Percentiles rank a stretch among this genome's conserved stretches.
phyloP scores from a whole-genome alignment of 495 filamentous ascomycete genomes.

The Penicillium canariense region DNA sequence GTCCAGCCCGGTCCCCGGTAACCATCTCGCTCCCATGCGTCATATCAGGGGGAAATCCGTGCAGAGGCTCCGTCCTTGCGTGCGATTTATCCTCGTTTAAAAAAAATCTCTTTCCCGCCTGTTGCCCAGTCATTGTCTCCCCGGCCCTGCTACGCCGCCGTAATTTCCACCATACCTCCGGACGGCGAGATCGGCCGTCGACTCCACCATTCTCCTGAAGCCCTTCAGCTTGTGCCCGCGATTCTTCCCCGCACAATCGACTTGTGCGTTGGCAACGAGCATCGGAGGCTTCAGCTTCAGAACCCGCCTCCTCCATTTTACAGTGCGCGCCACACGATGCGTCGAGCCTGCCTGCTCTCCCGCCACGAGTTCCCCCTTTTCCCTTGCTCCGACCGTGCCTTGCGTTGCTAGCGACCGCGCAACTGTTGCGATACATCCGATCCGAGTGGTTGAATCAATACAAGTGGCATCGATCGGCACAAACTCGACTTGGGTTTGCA shows the following conservation, averaged over 20 bases:
- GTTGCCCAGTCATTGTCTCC: not conserved
- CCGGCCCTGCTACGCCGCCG: not conserved
- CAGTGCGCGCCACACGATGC: slow-evolving; percentile 36
- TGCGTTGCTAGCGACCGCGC: slow-evolving; percentile 29
- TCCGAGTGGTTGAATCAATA: not conserved
- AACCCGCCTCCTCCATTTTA: not conserved
- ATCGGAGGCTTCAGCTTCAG: not conserved
- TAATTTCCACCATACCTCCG: too few species aligned
- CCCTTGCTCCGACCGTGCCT: slow-evolving; percentile 22
- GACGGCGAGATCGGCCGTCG: not conserved
- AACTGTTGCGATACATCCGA: not conserved
- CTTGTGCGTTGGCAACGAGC: slow-evolving; percentile 2
- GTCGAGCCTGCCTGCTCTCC: slow-evolving; percentile 22
- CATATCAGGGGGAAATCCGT: slow-evolving; percentile 17
- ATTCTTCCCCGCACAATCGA: slow-evolving; percentile 4
- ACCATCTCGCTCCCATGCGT: slow-evolving; percentile 5
- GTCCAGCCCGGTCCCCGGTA: not conserved
- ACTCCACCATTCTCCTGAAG: not conserved
- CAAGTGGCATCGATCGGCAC: not conserved
- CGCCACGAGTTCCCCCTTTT: slow-evolving; percentile 24
- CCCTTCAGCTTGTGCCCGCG: not conserved
- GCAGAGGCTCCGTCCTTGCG: slow-evolving; percentile 7
- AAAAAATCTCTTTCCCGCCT: not conserved
- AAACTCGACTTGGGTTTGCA: not conserved
- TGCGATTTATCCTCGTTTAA: not conserved